phyloP scores from a whole-genome alignment of 768 basidiomycete genomes.

The Lentinula aciculospora region DNA sequence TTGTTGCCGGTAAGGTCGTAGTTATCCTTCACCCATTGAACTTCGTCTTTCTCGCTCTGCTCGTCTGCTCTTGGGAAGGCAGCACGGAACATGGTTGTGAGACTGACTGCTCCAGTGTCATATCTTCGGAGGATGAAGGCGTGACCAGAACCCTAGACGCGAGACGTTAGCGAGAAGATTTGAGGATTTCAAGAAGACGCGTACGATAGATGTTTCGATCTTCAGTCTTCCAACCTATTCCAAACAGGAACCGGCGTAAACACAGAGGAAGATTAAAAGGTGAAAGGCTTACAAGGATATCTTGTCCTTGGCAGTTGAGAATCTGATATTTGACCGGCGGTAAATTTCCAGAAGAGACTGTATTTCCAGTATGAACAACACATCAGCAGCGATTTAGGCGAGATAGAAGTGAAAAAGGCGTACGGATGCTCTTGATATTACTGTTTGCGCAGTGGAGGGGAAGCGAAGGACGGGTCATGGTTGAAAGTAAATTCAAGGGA shows the following conservation, averaged over 20 bases:
- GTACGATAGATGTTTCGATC: conserved; percentile 73
- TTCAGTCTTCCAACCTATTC: conserved; percentile 81
- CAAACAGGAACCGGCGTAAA: neutral
- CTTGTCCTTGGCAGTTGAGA: conserved; percentile 78
- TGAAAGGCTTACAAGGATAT: conserved; percentile 65
- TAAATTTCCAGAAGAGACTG: conserved; percentile 34
- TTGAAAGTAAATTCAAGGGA: conserved; percentile 12
- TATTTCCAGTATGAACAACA: neutral
- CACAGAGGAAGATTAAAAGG: conserved; percentile 3
- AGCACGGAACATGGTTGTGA: conserved; percentile 96
- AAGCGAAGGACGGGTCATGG: conserved; percentile 44
- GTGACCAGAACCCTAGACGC: conserved; percentile 66
- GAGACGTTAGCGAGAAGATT: conserved; percentile 7
- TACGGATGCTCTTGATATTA: conserved; percentile 37
- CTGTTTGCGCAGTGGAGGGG: conserved; percentile 48
- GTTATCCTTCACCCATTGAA: conserved; percentile 76
- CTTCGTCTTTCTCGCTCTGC: conserved; percentile 70
- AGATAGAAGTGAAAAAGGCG: conserved; percentile 13
- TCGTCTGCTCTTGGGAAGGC: conserved; percentile 83
- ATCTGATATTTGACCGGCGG: conserved; percentile 90
- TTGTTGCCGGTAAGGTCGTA: conserved; percentile 79
- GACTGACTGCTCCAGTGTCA: conserved; percentile 87
- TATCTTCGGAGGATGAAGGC: conserved; percentile 93
- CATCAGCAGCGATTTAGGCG: conserved; percentile 2
- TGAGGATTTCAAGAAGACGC: conserved; percentile 16